Evolutionary conservation across 768 basidiomycete species (phyloP).

Genomic region (Phylloporus scabripes): DNA sequence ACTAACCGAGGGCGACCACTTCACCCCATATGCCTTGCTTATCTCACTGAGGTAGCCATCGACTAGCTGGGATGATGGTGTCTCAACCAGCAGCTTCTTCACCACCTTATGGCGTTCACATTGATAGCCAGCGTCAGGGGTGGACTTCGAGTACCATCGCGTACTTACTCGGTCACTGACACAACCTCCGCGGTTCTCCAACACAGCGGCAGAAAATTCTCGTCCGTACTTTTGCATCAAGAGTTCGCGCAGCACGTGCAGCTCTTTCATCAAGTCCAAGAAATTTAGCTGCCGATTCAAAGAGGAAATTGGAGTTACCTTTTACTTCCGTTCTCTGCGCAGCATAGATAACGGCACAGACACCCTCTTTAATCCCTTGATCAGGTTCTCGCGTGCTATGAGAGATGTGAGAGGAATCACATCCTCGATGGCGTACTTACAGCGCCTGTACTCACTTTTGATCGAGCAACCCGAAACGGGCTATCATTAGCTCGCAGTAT

Average conservation of each 20-base stretch:
- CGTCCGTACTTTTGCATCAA: slow-evolving; percentile 96
- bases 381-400: slow-evolving; percentile 78
- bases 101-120: slow-evolving; percentile 47
- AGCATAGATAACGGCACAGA: slow-evolving; percentile 84
- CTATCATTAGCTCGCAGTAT: slow-evolving; percentile 89
- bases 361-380: slow-evolving; percentile 78
- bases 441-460: slow-evolving; percentile 53
- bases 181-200: slow-evolving; percentile 77
- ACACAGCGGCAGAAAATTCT: slow-evolving; percentile 78
- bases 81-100: slow-evolving; percentile 63
- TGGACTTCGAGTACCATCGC: not conserved
- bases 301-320: slow-evolving; percentile 38
- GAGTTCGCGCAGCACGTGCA: slow-evolving; percentile 87
- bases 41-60: slow-evolving; percentile 89
- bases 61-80: slow-evolving; percentile 70
- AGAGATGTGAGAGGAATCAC: slow-evolving; percentile 7
- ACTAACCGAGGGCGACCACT: slow-evolving; percentile 47
- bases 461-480: slow-evolving; percentile 89
- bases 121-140: slow-evolving; percentile 2
- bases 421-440: slow-evolving; percentile 2
- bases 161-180: slow-evolving; percentile 76
- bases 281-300: slow-evolving; percentile 3
- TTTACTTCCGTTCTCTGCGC: slow-evolving; percentile 90
- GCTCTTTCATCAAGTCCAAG: slow-evolving; percentile 43
- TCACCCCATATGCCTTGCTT: slow-evolving; percentile 76